Base-by-base conservation (phyloP, 2,329 filamentous ascomycete genomes). In the Stemphylium beticola region DNA sequence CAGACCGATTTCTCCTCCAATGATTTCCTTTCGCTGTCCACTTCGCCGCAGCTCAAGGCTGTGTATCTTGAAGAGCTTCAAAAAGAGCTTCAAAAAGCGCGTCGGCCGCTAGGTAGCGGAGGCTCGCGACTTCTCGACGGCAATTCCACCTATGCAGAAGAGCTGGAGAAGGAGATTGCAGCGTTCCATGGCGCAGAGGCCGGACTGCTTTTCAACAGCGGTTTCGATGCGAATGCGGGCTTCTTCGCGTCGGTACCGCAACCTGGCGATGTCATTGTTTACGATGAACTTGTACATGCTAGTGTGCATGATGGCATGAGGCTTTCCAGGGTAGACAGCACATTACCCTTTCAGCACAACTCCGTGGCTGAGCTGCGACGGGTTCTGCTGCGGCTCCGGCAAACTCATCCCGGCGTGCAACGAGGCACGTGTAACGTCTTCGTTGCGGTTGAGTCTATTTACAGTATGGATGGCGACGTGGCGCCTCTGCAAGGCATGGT, bases 401-500 rank as follows among this genome's bases (percentile, higher is more conserved):
- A 45, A 14, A 62, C 75, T 10, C 36, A 60, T 60, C 58, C 0
- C 65, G 76, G 0, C 57, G 42, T 51, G 5, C 49, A 31, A 29
- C n/a, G 29, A 12, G 34, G 39, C 76, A 3, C 40, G 0, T 62
- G 53, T 1, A 60, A 55, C 43, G 60, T 83, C 2, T 60, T 75
- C 2, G 40, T 71, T 0, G 74, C 73, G 1, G 65, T 76, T 0
- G 64, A 73, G 4, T 74, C 78, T 14, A 55, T 41, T 47, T 93
- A 95, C 72, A 92, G 89, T 70, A 95, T 95, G 91, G 90, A 93
- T 48, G 91, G 91, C 0, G 89, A 93, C 61, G 76, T 91, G 15
- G 84, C 84, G 0, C 88, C 87, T 0, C 76, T 95, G 10, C 65
- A 68, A 10, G 81, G 85, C 5, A 83, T 93, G 15, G 80, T 89